Evolutionary conservation across 2,329 filamentous ascomycete genomes (phyloP).

Genomic region (Raffaelea arxii): DNA sequence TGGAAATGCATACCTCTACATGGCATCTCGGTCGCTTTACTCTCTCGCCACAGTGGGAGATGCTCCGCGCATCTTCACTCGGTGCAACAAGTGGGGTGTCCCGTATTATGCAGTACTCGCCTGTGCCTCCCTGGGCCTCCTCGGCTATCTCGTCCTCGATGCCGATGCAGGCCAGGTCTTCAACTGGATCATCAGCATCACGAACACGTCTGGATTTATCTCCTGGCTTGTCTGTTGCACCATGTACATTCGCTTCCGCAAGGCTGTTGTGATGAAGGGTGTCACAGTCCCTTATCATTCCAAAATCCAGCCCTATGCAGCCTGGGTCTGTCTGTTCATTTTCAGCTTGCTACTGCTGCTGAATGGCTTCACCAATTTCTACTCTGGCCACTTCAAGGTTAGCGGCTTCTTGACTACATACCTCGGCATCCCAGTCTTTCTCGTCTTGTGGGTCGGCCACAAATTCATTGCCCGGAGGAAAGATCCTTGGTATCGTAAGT

Average conservation of each 20-base stretch:
- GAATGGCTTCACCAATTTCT: not conserved
- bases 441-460: not conserved
- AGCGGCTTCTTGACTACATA: not conserved
- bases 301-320: not conserved
- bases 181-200: slow-evolving; percentile 27
- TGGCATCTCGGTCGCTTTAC: slow-evolving; percentile 27
- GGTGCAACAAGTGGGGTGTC: slow-evolving; percentile 24
- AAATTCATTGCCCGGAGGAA: no score
- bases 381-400: not conserved
- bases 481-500: no score
- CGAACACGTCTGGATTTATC: not conserved
- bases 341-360: not conserved
- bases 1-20: slow-evolving; percentile 47
- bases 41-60: slow-evolving; percentile 27
- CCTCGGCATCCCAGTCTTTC: not conserved
- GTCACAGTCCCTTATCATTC: not conserved
- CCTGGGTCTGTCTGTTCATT: not conserved
- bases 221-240: not conserved
- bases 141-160: slow-evolving; percentile 29
- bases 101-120: slow-evolving; percentile 25
- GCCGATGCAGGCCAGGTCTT: slow-evolving; percentile 26
- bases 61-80: slow-evolving; percentile 24
- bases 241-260: not conserved
- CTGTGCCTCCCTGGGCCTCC: slow-evolving; percentile 22
- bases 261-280: not conserved